These are phyloP conservation scores for Cytospora piceicola DNA, from an alignment of 2,329 filamentous ascomycete species.

Conservation along the genomic window DNA sequence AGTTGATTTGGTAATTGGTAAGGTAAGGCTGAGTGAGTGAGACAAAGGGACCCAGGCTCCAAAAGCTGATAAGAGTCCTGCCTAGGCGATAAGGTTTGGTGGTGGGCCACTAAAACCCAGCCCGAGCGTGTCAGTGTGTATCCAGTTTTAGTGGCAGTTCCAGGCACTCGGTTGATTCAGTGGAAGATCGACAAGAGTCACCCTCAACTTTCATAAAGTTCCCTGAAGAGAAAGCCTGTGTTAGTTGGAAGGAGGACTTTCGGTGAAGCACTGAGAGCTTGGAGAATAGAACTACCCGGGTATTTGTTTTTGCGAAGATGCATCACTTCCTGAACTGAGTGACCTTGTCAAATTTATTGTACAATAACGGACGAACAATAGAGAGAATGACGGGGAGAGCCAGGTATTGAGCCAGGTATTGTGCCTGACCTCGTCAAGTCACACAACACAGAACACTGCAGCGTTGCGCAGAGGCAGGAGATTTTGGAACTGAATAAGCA, in stretches of 20 bases:
- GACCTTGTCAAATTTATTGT: not conserved
- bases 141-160: slow-evolving; percentile 2
- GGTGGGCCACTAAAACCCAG: not conserved
- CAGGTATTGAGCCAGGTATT: not conserved
- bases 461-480: not conserved
- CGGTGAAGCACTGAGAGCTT: not conserved
- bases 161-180: not conserved
- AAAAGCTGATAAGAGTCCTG: not conserved
- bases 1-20: not conserved
- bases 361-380: not conserved
- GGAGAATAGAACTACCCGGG: not conserved
- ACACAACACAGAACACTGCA: not conserved
- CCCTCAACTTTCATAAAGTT: too few species aligned
- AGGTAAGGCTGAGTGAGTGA: slow-evolving; percentile 26
- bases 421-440: not conserved
- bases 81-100: not conserved
- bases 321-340: not conserved
- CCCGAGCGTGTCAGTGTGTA: not conserved
- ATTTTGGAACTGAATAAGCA: not conserved
- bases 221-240: not conserved
- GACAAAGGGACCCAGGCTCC: slow-evolving; percentile 10
- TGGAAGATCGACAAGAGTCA: not conserved
- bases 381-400: too few species aligned
- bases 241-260: not conserved
- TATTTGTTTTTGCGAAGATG: not conserved